Evolutionary conservation across 2,329 filamentous ascomycete species (phyloP).

Genomic region (Myotisia sp.): DNA sequence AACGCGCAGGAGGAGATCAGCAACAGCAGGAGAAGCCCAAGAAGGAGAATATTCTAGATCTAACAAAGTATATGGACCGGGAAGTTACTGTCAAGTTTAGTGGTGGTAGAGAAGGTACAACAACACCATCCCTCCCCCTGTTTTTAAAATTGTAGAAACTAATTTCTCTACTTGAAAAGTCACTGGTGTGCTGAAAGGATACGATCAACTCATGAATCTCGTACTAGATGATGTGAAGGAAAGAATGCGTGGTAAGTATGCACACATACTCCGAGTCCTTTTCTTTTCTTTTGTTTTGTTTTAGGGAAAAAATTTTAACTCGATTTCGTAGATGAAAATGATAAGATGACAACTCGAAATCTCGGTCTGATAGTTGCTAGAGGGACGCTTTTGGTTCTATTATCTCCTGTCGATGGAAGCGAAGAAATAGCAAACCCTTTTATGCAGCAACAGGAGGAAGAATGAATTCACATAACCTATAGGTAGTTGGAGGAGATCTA

Average conservation of each 20-base stretch:
- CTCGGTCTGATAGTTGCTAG: slow-evolving; percentile 80
- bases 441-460: slow-evolving; percentile 50
- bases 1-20: slow-evolving; percentile 34
- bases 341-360: slow-evolving; percentile 66
- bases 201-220: slow-evolving; percentile 94
- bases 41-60: slow-evolving; percentile 96
- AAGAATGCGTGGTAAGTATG: slow-evolving; percentile 58
- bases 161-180: slow-evolving; percentile 40
- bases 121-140: background rate
- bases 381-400: slow-evolving; percentile 80
- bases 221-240: slow-evolving; percentile 92
- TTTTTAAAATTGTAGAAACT: background rate
- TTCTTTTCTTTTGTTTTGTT: background rate
- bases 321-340: slow-evolving; percentile 63
- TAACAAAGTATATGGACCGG: slow-evolving; percentile 96
- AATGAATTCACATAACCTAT: too few relatives aligned
- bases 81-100: slow-evolving; percentile 92
- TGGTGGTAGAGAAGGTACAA: slow-evolving; percentile 70
- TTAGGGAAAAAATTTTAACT: slow-evolving; percentile 9
- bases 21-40: slow-evolving; percentile 62
- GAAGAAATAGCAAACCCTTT: slow-evolving; percentile 96
- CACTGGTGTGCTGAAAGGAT: slow-evolving; percentile 79
- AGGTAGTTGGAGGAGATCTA: too few relatives aligned
- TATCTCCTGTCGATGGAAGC: slow-evolving; percentile 85
- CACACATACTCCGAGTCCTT: too few relatives aligned